Base-by-base conservation (phyloP, 2,329 filamentous ascomycete genomes). In the Graphilbum sp. region DNA sequence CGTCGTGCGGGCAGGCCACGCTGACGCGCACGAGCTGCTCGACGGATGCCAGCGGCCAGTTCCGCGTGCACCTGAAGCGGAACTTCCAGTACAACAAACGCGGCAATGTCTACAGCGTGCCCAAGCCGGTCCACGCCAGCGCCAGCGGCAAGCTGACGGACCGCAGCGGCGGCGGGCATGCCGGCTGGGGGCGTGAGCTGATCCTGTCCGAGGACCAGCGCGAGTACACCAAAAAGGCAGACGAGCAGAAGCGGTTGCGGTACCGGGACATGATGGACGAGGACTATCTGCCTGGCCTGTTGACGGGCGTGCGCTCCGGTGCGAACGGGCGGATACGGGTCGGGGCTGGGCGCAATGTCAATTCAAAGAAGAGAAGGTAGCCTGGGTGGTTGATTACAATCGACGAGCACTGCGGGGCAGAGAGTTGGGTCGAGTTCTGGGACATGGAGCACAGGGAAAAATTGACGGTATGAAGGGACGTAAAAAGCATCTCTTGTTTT, bases 41-140 rank as follows among this genome's bases (percentile, higher is more conserved):
- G 21, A 95, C 86, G 4, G 79, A 87, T 50, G 38, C 41, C 11
- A 65, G 75, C 20, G 90, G 90, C 37, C 74, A 78, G 49, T 92
- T 95, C 62, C 76, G 71, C 42, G 60, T 98, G 42, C 83, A 95
- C 54, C 65, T 98, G 42, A 93, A 93, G 66, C 79, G 77, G 58
- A 94, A 94, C 57, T 94, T 90, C 66, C 85, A 95, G 60, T 94
- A 79, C 78, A 96, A 94, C 60, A 93, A 80, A 48, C 72, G 87
- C 19, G 90, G 90, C 37, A 90, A 95, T 57, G 74, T 84, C 29
- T 98, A 79, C 64, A 92, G 85, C 55, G 76, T 98, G 33, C 90
- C 90, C 1, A 96, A 95, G 62, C 83, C 90, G 0, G 72, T 81
- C 12, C 75, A 82, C 43, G 90, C 90, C 2, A 79, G 72, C 13